phyloP scores from a whole-genome alignment of 1,284 basidiomycete species.

The Thelephora terrestris region DNA sequence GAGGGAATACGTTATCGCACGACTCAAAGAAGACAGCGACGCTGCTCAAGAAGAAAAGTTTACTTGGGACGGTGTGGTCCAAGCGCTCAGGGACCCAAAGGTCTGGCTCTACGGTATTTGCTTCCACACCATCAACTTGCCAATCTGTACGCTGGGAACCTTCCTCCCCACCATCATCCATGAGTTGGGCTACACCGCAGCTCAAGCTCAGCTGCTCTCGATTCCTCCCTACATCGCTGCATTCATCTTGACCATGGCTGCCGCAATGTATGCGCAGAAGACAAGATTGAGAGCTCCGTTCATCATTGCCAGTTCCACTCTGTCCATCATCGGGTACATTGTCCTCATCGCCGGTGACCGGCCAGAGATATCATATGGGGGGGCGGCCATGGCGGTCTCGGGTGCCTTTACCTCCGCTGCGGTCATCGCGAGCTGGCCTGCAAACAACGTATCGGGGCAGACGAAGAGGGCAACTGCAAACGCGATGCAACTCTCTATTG shows the following conservation, averaged over 20 bases:
- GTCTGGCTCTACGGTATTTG: slow-evolving; percentile 53
- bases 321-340: slow-evolving; percentile 57
- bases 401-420: slow-evolving; percentile 57
- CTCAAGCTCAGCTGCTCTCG: slow-evolving; percentile 22
- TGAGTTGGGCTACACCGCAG: slow-evolving; percentile 23
- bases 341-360: slow-evolving; percentile 40
- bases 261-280: slow-evolving; percentile 17
- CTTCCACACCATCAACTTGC: slow-evolving; percentile 34
- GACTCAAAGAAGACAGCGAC: slow-evolving; percentile 25
- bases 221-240: slow-evolving; percentile 21
- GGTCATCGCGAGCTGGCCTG: slow-evolving; percentile 49
- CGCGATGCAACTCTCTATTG: slow-evolving; percentile 60
- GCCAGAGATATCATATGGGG: slow-evolving; percentile 49
- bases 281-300: slow-evolving; percentile 42
- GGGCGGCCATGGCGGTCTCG: slow-evolving; percentile 48
- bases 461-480: slow-evolving; percentile 59
- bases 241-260: slow-evolving; percentile 17
- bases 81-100: slow-evolving; percentile 25
- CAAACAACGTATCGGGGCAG: slow-evolving; percentile 64
- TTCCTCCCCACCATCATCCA: slow-evolving; percentile 25
- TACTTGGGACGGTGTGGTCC: slow-evolving; percentile 19
- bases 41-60: slow-evolving; percentile 20
- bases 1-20: slow-evolving; percentile 22
- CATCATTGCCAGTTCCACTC: slow-evolving; percentile 41
- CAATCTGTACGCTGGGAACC: slow-evolving; percentile 16